Evolutionary conservation across 2,329 filamentous ascomycete genomes (phyloP).

Genomic region (Stemphylium lycopersici): DNA sequence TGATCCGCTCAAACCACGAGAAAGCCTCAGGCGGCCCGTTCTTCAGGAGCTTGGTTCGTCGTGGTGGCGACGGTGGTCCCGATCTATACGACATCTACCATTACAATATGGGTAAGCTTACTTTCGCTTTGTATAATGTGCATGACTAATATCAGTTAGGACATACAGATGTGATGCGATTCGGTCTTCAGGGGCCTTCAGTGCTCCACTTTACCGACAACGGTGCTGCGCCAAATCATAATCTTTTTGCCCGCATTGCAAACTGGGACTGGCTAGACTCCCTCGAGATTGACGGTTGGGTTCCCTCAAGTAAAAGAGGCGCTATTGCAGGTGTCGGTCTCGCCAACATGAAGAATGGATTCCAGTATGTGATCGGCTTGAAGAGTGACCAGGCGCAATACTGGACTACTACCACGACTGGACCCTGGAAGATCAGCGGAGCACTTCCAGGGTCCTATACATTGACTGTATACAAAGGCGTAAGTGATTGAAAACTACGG

Average conservation of each 20-base stretch:
- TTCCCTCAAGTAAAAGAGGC: slow-evolving; percentile 24
- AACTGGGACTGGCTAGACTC: slow-evolving; percentile 31
- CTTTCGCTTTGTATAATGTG: not conserved
- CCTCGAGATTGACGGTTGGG: slow-evolving; percentile 32
- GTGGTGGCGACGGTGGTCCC: slow-evolving; percentile 43
- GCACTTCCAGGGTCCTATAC: slow-evolving; percentile 70
- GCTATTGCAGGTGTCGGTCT: slow-evolving; percentile 34
- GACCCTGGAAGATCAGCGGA: slow-evolving; percentile 62
- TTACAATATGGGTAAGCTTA: slow-evolving; percentile 50
- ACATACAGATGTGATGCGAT: slow-evolving; percentile 51
- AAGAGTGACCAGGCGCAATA: slow-evolving; percentile 48
- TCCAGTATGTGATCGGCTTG: slow-evolving; percentile 49
- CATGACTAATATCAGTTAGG: slow-evolving; percentile 12
- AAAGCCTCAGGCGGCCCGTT: slow-evolving; percentile 50
- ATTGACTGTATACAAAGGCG: slow-evolving; percentile 64
- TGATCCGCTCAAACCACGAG: slow-evolving; percentile 52
- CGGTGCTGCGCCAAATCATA: slow-evolving; percentile 45
- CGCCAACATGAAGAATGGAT: slow-evolving; percentile 49
- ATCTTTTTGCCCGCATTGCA: slow-evolving; percentile 31
- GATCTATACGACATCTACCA: slow-evolving; percentile 55
- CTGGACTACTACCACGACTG: slow-evolving; percentile 41
- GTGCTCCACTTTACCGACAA: slow-evolving; percentile 51
- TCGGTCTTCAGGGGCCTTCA: slow-evolving; percentile 52
- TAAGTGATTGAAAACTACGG: not conserved
- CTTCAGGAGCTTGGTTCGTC: slow-evolving; percentile 50